Conservation (phyloP, 2,329 filamentous ascomycete genomes). For the Botrytis paeoniae region DNA sequence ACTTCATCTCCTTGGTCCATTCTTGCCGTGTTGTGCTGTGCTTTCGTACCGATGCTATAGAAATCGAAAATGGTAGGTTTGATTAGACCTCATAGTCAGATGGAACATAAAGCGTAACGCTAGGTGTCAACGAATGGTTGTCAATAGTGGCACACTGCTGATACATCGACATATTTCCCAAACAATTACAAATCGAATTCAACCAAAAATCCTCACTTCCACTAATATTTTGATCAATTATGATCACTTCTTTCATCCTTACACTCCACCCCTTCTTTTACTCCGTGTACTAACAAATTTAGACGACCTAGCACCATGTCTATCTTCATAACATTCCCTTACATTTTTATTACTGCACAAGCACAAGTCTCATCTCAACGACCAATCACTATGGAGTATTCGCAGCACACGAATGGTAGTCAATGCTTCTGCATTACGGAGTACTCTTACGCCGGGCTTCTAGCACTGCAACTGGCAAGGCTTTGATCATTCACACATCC, state of each 20-base stretch:
- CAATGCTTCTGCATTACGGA: slow-evolving; percentile 15
- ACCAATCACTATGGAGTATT: slow-evolving; percentile 10
- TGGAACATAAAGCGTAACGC: slow-evolving; percentile 6
- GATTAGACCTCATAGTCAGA: slow-evolving; percentile 11
- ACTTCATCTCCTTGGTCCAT: slow-evolving; percentile 9
- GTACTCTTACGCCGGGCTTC: slow-evolving; percentile 14
- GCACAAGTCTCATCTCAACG: slow-evolving; percentile 16
- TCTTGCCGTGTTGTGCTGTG: slow-evolving; percentile 15
- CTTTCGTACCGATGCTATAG: slow-evolving; percentile 1
- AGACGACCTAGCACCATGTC: slow-evolving; percentile 5
- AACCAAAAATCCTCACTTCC: background rate
- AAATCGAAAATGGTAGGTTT: slow-evolving; percentile 1
- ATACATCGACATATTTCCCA: background rate
- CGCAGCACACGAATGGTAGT: background rate
- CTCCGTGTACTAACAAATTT: background rate
- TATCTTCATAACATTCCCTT: slow-evolving; percentile 16
- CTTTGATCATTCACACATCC: slow-evolving; percentile 17
- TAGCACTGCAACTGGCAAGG: slow-evolving; percentile 6
- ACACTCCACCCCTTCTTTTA: background rate
- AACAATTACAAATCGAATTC: background rate
- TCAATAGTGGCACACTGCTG: slow-evolving; percentile 8
- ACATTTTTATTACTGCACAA: background rate
- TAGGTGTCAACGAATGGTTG: background rate
- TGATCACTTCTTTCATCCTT: slow-evolving; percentile 2
- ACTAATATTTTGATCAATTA: background rate